phyloP scores from a whole-genome alignment of 345 rosid genomes.

The Euclidium syriacum region DNA sequence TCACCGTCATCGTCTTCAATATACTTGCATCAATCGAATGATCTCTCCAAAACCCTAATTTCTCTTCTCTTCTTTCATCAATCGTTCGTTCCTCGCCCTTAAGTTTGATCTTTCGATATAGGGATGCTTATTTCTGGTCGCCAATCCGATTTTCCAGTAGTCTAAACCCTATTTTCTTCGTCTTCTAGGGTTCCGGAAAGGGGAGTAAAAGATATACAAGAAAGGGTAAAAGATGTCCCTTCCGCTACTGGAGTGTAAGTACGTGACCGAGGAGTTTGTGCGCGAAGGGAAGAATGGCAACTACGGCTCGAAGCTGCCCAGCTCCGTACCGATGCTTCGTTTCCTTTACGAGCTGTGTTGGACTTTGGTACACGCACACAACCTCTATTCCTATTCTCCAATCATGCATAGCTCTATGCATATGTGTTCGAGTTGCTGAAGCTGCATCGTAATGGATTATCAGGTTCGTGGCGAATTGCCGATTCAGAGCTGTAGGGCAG shows the following conservation, averaged over 20 bases:
- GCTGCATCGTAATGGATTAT: slow-evolving; percentile 21
- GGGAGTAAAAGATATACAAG: background rate
- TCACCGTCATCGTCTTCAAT: slow-evolving; percentile 18
- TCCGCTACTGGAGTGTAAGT: slow-evolving; percentile 57
- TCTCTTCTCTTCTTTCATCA: background rate
- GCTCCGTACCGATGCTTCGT: slow-evolving; percentile 73
- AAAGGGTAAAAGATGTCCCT: slow-evolving; percentile 43
- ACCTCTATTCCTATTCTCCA: slow-evolving; percentile 1
- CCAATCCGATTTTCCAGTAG: slow-evolving; percentile 16
- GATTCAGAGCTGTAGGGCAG: slow-evolving; percentile 70
- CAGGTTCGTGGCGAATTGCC: slow-evolving; percentile 94
- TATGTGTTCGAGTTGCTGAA: slow-evolving; percentile 20
- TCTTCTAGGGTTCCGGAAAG: slow-evolving; percentile 29
- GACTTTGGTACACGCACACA: slow-evolving; percentile 46
- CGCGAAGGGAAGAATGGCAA: slow-evolving; percentile 79
- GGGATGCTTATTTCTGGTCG: slow-evolving; percentile 14
- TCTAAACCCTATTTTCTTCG: slow-evolving; percentile 28
- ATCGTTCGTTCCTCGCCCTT: slow-evolving; percentile 14
- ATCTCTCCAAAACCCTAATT: slow-evolving; percentile 34
- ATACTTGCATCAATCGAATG: background rate
- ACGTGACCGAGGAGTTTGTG: slow-evolving; percentile 64
- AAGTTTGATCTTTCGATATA: background rate
- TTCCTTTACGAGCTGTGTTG: slow-evolving; percentile 93
- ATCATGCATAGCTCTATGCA: background rate
- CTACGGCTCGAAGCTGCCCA: slow-evolving; percentile 45